Conservation (phyloP, 345 rosid genomes). For the Pugionium cornutum region DNA sequence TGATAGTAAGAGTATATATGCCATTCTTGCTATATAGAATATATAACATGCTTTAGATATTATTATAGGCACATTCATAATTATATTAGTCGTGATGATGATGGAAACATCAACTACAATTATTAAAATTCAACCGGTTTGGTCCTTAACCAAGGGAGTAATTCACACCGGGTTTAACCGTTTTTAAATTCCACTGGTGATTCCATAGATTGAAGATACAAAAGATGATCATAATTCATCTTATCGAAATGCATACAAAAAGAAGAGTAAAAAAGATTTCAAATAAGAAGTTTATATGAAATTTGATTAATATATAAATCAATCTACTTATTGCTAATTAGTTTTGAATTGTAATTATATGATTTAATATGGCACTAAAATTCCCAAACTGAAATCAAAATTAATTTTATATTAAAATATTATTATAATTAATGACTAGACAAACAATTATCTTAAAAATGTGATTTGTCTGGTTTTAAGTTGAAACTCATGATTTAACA, state of each 20-base stretch:
- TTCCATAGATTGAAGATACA: constrained; percentile 9
- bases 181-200: constrained; percentile 22
- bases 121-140: constrained; percentile 7
- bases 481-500: too few relatives aligned
- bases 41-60: constrained; percentile 14
- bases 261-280: too few relatives aligned
- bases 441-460: too few relatives aligned
- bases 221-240: not conserved
- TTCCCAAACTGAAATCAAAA: too few relatives aligned
- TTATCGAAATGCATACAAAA: not conserved
- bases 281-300: too few relatives aligned
- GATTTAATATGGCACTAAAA: too few relatives aligned
- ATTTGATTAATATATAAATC: too few relatives aligned
- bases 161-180: not conserved
- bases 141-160: constrained; percentile 15
- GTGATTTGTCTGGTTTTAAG: too few relatives aligned
- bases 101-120: constrained; percentile 36
- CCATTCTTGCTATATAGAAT: constrained; percentile 23
- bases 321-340: too few relatives aligned
- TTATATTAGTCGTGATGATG: constrained; percentile 34
- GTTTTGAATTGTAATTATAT: too few relatives aligned
- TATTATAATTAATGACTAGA: too few relatives aligned
- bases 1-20: constrained; percentile 32
- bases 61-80: constrained; percentile 21
- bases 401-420: too few relatives aligned